These are phyloP conservation scores for Diaporthe sp. DNA, from an alignment of 2,329 filamentous ascomycete genomes.

Conservation along the genomic window DNA sequence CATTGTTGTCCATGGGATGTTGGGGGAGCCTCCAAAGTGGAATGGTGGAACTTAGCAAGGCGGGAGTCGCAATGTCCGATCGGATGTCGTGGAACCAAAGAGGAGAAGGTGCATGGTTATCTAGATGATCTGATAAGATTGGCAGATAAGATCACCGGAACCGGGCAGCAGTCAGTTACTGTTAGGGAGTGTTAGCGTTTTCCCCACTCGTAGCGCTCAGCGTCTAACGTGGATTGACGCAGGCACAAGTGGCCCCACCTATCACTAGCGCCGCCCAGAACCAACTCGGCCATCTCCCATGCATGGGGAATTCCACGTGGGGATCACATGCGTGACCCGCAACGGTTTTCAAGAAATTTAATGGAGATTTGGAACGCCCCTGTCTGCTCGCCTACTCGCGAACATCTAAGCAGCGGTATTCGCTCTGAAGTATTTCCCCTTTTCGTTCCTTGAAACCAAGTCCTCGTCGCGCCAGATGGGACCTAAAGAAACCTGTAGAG, in stretches of 20 bases:
- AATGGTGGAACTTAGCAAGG: slow-evolving; percentile 3
- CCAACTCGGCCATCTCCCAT: background rate
- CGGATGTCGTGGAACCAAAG: slow-evolving; percentile 18
- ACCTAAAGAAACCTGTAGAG: background rate
- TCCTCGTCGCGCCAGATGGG: background rate
- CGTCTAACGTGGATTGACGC: background rate
- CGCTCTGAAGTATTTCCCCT: too few species aligned
- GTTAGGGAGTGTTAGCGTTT: background rate
- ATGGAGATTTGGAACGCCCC: background rate
- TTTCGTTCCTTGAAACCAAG: too few species aligned
- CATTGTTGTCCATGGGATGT: slow-evolving; percentile 7
- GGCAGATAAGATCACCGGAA: background rate
- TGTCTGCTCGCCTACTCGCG: background rate
- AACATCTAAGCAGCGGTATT: background rate
- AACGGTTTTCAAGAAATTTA: background rate
- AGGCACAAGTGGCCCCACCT: background rate
- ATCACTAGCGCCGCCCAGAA: background rate
- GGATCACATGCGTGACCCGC: background rate
- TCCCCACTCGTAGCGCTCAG: rapidly evolving
- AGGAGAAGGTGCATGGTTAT: slow-evolving; percentile 22
- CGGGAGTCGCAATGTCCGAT: background rate
- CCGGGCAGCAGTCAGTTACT: background rate
- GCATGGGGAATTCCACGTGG: background rate
- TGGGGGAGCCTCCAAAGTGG: background rate
- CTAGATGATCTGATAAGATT: slow-evolving; percentile 40